Evolutionary conservation across 805 yeast genomes (phyloP).

Genomic region (Kazachstania martiniae): DNA sequence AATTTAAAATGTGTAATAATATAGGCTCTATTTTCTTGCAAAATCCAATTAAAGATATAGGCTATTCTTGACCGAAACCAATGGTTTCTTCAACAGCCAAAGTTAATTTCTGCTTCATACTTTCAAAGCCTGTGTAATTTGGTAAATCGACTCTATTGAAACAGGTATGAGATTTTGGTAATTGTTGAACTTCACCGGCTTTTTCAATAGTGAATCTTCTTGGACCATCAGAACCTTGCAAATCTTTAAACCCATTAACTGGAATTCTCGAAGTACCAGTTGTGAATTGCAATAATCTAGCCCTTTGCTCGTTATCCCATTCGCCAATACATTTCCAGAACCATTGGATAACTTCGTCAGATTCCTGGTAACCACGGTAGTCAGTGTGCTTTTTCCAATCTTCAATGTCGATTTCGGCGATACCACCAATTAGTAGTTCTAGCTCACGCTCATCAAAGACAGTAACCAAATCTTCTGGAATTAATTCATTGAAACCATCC

Average conservation of each 20-base stretch:
- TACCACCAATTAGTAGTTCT: constrained; percentile 94
- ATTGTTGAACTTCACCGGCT: constrained; percentile 86
- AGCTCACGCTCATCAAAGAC: constrained; percentile 97
- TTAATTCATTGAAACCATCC: constrained; percentile 94
- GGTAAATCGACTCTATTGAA: constrained; percentile 98
- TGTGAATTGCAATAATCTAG: constrained; percentile 89
- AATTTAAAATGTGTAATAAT: too few relatives aligned
- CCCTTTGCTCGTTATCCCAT: constrained; percentile 96
- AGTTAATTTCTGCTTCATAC: constrained; percentile 79
- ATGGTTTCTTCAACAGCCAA: constrained; percentile 98
- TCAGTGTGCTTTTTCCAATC: constrained; percentile 99
- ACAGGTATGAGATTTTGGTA: constrained; percentile 97
- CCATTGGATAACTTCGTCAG: constrained; percentile 96
- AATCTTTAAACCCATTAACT: constrained; percentile 95
- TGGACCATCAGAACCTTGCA: constrained; percentile 99
- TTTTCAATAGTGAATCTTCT: constrained; percentile 95
- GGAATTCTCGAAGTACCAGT: constrained; percentile 99
- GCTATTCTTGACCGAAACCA: constrained; percentile 93
- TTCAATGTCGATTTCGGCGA: constrained; percentile 93
- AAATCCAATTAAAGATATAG: too few relatives aligned
- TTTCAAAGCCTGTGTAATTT: constrained; percentile 75
- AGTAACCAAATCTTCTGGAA: constrained; percentile 91
- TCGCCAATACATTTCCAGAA: constrained; percentile 90
- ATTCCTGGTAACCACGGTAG: constrained; percentile 94
- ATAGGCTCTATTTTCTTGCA: too few relatives aligned